phyloP scores from a whole-genome alignment of 352 stramenopile genomes.

The Pythium phragmitis region DNA sequence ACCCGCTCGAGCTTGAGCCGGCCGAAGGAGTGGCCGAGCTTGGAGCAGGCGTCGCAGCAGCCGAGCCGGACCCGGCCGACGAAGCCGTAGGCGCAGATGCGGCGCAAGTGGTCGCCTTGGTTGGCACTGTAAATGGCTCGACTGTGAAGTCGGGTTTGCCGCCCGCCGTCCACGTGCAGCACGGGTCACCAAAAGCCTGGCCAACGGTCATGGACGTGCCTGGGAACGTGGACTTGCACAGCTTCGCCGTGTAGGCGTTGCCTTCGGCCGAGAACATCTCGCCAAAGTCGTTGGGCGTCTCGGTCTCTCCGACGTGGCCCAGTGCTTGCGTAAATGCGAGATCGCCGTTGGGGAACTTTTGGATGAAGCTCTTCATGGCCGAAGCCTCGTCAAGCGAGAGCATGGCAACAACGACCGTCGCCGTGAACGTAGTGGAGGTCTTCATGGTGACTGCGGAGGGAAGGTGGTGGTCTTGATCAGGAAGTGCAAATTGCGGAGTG shows the following conservation, averaged over 20 bases:
- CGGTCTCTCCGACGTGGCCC: conserved; percentile 32
- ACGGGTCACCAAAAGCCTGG: conserved; percentile 52
- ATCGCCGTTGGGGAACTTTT: conserved; percentile 41
- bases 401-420: conserved; percentile 38
- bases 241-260: conserved; percentile 26
- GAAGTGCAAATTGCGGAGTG: conserved; percentile 5
- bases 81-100: background rate
- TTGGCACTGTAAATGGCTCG: background rate
- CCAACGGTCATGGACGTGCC: conserved; percentile 42
- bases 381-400: conserved; percentile 68
- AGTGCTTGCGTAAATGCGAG: background rate
- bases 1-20: conserved; percentile 31
- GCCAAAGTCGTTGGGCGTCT: conserved; percentile 33
- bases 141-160: conserved; percentile 5
- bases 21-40: background rate
- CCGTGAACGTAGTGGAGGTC: conserved; percentile 66
- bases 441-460: conserved; percentile 36
- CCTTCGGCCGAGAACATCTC: conserved; percentile 30
- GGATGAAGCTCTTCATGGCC: conserved; percentile 27
- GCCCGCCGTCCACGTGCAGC: conserved; percentile 40
- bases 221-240: conserved; percentile 40
- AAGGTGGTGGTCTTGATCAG: background rate
- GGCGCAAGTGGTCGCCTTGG: conserved; percentile 6
- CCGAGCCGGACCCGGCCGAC: background rate
- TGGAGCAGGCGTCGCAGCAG: background rate